phyloP scores from a whole-genome alignment of 192 early-diverging fungal species.

The Allomyces javanicus region DNA sequence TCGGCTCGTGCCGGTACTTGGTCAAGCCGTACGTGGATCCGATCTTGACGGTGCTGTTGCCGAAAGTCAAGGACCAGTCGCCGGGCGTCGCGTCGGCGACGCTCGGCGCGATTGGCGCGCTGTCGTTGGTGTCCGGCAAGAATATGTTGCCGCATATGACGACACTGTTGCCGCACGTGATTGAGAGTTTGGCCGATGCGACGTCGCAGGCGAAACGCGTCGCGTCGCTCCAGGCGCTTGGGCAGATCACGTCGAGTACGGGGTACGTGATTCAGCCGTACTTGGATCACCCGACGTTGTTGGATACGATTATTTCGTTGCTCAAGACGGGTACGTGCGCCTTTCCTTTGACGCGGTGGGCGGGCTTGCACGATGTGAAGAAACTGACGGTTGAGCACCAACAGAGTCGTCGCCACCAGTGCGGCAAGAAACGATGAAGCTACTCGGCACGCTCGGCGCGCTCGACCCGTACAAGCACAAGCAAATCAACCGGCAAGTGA shows the following conservation, averaged over 20 bases:
- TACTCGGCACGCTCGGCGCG: slow-evolving; percentile 84
- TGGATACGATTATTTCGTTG: slow-evolving; percentile 55
- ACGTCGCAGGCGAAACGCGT: slow-evolving; percentile 62
- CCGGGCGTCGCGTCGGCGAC: slow-evolving; percentile 61
- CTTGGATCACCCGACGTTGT: slow-evolving; percentile 58
- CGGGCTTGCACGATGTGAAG: too few species aligned
- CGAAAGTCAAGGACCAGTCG: slow-evolving; percentile 56
- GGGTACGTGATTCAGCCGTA: slow-evolving; percentile 81
- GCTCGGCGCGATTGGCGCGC: slow-evolving; percentile 59
- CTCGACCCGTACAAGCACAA: slow-evolving; percentile 74
- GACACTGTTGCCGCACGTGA: slow-evolving; percentile 61
- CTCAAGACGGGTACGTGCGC: slow-evolving; percentile 60
- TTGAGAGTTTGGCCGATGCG: slow-evolving; percentile 75
- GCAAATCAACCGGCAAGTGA: slow-evolving; percentile 10
- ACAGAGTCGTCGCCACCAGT: slow-evolving; percentile 15
- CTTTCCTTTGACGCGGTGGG: too few species aligned
- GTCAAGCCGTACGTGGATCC: slow-evolving; percentile 80
- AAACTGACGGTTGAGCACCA: too few species aligned
- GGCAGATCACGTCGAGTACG: slow-evolving; percentile 65
- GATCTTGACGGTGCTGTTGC: slow-evolving; percentile 63
- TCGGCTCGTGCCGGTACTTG: slow-evolving; percentile 53
- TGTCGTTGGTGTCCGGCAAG: slow-evolving; percentile 65
- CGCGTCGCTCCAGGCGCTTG: slow-evolving; percentile 69
- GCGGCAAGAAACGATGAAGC: slow-evolving; percentile 63
- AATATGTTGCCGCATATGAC: slow-evolving; percentile 63